Base-by-base conservation (phyloP, 345 rosid species). In the Gossypioides kirkii region DNA sequence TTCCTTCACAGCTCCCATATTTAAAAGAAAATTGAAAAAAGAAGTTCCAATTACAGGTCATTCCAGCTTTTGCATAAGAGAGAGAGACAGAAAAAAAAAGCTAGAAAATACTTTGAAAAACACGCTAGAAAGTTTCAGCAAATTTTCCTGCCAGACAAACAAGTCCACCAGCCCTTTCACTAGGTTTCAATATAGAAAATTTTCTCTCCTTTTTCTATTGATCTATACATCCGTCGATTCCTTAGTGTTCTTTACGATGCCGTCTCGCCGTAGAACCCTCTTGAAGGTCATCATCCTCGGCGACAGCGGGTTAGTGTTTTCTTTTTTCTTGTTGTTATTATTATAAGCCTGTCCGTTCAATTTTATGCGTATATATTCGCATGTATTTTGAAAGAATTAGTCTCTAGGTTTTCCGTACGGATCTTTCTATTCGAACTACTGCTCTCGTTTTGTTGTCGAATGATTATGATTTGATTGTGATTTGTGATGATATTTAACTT, bases 231-330 rank as follows among this genome's bases (percentile, higher is more conserved):
- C 74, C 28, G 47, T 69, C 65, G 54, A 23, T 69, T 61, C 65
- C 72, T 42, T 16, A 28, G 75, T 4, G 52, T 2, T 41, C 55
- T 73, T 69, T 28, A 74, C 84, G 83, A 92, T 94, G 98, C 91
- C 98, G 49, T 90, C 98, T 38, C 96, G 97, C 60, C 79, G 98
- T 73, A 88, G 94, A 55, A 92, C 93, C 71, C 97, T 95, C 77
- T 81, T 91, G 69, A 92, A 92, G 87, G 96, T 95, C 89, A 95
- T 95, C 81, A 91, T 95, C 79, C 97, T 95, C 85, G 98, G 98
- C 42, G 99, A 95, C 74, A 92, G 98, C 87, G 99, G 98, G 99
- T 95, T 75, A 46, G 79, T 41, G 6, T 10, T 76, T 9, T 18
- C 2, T 14, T 46, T 14, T 22, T n/a, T n/a, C 38, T 32, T 5